Conservation (phyloP, 148 eudicot species). For the Rhododendron molle region DNA sequence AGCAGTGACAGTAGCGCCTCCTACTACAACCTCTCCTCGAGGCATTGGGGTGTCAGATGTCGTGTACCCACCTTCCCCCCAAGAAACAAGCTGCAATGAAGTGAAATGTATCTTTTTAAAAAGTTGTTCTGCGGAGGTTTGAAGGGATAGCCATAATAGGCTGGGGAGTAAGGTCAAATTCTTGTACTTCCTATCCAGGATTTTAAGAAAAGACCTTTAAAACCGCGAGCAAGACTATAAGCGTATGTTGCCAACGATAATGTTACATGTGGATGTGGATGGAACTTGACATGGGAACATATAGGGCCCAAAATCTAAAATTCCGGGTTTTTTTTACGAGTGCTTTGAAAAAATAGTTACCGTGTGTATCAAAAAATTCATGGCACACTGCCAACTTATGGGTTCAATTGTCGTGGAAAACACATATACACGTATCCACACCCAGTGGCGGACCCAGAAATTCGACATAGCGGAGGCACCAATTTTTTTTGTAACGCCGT, state of each 20-base stretch:
- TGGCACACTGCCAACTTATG: background rate
- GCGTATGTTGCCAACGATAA: background rate
- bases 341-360: background rate
- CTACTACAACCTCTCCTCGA: conserved; percentile 88
- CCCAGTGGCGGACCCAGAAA: no score
- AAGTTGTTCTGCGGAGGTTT: background rate
- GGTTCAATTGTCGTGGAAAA: background rate
- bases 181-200: background rate
- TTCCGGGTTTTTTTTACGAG: background rate
- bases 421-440: background rate
- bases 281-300: background rate
- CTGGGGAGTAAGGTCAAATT: background rate
- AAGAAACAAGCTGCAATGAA: conserved; percentile 81
- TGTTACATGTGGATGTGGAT: background rate
- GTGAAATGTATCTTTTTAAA: conserved; percentile 1
- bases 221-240: background rate
- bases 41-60: conserved; percentile 88
- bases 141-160: background rate
- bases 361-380: background rate
- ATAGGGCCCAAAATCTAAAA: background rate
- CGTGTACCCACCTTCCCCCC: conserved; percentile 94
- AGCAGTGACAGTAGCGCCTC: conserved; percentile 78
- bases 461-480: no score
- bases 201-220: background rate
- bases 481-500: no score